Base-by-base conservation (phyloP, 352 stramenopile genomes). In the Phytophthora ramorum region DNA sequence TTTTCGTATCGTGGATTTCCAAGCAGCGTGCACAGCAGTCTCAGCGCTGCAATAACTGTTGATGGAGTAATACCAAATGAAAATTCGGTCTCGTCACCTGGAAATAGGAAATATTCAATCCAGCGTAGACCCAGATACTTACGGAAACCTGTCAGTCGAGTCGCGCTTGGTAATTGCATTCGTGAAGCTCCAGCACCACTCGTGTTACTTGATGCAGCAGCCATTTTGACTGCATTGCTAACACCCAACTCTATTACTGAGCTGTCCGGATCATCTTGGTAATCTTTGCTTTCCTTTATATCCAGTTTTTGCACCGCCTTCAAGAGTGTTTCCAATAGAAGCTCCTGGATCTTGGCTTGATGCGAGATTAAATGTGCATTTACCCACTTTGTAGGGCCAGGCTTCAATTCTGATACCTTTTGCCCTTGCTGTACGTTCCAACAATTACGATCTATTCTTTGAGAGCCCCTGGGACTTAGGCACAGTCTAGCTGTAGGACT, bases 251-350 rank as follows among this genome's bases (percentile, higher is more conserved):
- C 67, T n/a, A 51, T 35, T 12, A 17, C 32, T 17, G 58, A 19
- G 28, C 10, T 50, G 20, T 71, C 50, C 22, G 20, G 65, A 1
- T 69, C 45, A 24, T 89, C 73, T 32, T 78, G 71, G 43, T 70
- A 50, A 17, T 90, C 77, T 43, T 81, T 87, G 41, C 52, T 80
- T 61, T 88, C 79, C 60, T 93, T 93, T 26, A 91, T 28, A 48
- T 93, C 85, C 28, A 86, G 74, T 26, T 93, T 93, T 53, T 90
- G 81, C 5, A 91, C 82, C 1, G 82, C 85, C 50, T 90, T 91
- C 19, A 80, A 47, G 16, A 93, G 51, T 26, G 88, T 80, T 49
- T 90, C 78, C 4, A 93, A 53, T 12, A 93, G 59, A 30, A 93
- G 62, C 32, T 89, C 75, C 47, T 91, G 82, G 7, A 87, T 66